Evolutionary conservation across 768 basidiomycete genomes (phyloP), one percentile per base, ranked within the genome.

Genomic region (Suillus ampliporus): DNA sequence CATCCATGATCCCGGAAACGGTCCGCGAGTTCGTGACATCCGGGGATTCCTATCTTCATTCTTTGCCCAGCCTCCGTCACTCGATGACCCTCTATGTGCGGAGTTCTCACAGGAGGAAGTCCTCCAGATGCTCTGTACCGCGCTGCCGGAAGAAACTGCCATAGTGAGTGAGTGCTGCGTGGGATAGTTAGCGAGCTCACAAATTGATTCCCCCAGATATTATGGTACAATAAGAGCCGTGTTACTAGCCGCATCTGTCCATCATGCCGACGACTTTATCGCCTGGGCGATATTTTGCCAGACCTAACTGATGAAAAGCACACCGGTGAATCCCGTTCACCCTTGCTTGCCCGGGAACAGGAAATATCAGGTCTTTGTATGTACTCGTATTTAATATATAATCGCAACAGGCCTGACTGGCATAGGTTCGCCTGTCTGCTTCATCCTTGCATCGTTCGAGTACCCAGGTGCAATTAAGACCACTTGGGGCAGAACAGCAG

Each of bases 141-240:
- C 90, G 10, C 75, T 94, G 1, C 89, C 92, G 1, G 85, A 88
- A 64, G 92, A 94, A 64, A 83, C 80, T 4, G 90, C 92, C 0
- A 69, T 89, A 65, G 92, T 92, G 67, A 67, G 91, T 92, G 66
- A 52, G 87, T 77, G 28, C 4, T 38, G 21, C 17, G 56, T 53
- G 11, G 9, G 15, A 23, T 52, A 28, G 58, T n/a, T 23, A 44
- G 48, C 26, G 31, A 14, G 8, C 60, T 50, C 13, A 21, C 19
- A n/a, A 47, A 56, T 10, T 38, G 60, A 51, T 61, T 46, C 57
- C 9, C 48, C 23, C 64, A 91, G 91, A 86, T 90, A 11, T 67
- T 93, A 14, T 94, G 91, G 91, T 93, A 94, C 69, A 94, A 94
- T 79, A 92, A 92, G 76, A 92, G 89, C 70, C 84, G 92, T 3